Evolutionary conservation across 2,329 filamentous ascomycete species (phyloP).

Genomic region (Cordyceps farinosa): DNA sequence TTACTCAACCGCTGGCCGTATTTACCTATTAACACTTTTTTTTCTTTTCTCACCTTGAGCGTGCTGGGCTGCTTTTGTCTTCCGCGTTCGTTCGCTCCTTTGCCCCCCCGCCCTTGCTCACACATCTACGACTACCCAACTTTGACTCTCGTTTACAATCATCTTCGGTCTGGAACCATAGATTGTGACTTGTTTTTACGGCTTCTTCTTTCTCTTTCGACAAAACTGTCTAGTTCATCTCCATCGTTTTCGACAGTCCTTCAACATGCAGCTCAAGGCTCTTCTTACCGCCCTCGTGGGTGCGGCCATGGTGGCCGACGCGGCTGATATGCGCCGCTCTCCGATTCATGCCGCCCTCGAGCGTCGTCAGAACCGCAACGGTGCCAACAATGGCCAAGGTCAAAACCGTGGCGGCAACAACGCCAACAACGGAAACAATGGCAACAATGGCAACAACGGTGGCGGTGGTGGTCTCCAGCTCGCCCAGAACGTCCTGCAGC

Average conservation of each 20-base stretch:
- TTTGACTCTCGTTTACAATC: conserved; percentile 38
- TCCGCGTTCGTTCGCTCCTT: conserved; percentile 47
- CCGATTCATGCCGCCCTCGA: conserved; percentile 37
- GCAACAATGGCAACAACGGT: conserved; percentile 22
- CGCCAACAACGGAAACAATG: conserved; percentile 20
- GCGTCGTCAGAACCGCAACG: conserved; percentile 37
- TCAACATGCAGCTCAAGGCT: conserved; percentile 49
- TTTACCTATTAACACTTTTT: conserved; percentile 31
- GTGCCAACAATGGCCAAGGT: conserved; percentile 22
- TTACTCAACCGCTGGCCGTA: conserved; percentile 29
- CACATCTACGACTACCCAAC: conserved; percentile 19
- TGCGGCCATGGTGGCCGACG: conserved; percentile 44
- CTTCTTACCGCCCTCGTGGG: conserved; percentile 48
- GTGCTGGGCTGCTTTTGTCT: conserved; percentile 31
- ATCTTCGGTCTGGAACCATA: conserved; percentile 49
- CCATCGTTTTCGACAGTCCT: conserved; percentile 21
- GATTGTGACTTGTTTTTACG: conserved; percentile 20
- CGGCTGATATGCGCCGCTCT: conserved; percentile 38
- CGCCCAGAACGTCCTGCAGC: conserved; percentile 43
- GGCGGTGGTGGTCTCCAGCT: conserved; percentile 34
- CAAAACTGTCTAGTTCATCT: conserved; percentile 24
- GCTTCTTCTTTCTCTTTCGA: conserved; percentile 22
- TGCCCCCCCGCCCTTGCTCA: conserved; percentile 36
- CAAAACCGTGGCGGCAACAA: conserved; percentile 22
- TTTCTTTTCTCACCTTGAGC: conserved; percentile 28